phyloP scores from a whole-genome alignment of 2,329 filamentous ascomycete species.

The Penicillium sp. region DNA sequence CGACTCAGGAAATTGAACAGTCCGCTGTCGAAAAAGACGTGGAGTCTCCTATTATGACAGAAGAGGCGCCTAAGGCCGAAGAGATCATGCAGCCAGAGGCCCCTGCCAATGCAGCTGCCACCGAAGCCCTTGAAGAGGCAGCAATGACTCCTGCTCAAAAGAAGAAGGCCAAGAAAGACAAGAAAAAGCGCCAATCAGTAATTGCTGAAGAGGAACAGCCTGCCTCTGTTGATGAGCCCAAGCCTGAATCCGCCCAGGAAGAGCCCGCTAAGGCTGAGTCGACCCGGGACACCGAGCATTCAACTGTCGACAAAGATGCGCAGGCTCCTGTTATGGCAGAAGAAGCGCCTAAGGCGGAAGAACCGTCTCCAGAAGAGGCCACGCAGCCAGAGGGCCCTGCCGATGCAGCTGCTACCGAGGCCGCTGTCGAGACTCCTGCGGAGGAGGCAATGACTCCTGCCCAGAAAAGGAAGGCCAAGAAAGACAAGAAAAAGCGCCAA shows the following conservation, averaged over 20 bases:
- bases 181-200: constrained; percentile 18
- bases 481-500: constrained; percentile 21
- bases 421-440: background rate
- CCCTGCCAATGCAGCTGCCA: background rate
- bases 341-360: background rate
- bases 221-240: background rate
- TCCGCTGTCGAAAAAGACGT: background rate
- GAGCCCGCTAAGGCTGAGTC: background rate
- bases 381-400: background rate
- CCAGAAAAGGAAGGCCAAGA: constrained; percentile 15
- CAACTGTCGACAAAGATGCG: background rate
- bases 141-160: constrained; percentile 14
- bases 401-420: background rate
- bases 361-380: background rate
- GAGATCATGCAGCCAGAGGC: background rate
- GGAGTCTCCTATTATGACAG: background rate
- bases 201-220: background rate
- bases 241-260: background rate
- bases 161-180: constrained; percentile 16
- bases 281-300: background rate
- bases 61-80: background rate
- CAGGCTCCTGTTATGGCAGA: background rate
- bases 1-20: background rate
- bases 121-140: constrained; percentile 3
- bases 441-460: constrained; percentile 13